phyloP scores from a whole-genome alignment of 345 rosid species.

The Cardamine resedifolia region DNA sequence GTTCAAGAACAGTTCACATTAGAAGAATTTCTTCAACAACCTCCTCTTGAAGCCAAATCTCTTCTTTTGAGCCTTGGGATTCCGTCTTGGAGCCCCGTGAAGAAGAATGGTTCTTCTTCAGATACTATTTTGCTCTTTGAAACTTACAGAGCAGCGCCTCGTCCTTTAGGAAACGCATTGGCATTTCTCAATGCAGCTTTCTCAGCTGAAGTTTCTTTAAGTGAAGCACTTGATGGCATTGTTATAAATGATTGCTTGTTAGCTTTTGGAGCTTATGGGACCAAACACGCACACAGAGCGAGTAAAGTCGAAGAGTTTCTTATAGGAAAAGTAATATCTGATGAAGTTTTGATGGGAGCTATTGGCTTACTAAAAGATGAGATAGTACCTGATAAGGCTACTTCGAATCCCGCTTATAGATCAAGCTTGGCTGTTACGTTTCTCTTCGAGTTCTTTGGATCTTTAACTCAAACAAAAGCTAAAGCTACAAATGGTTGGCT shows the following conservation, averaged over 20 bases:
- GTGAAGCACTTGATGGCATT: constrained; percentile 39
- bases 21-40: constrained; percentile 69
- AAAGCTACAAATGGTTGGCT: constrained; percentile 23
- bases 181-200: constrained; percentile 87
- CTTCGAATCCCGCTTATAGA: constrained; percentile 51
- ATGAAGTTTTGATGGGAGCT: constrained; percentile 56
- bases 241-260: constrained; percentile 51
- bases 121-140: constrained; percentile 52
- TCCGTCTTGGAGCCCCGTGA: constrained; percentile 31
- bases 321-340: constrained; percentile 51
- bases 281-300: constrained; percentile 69
- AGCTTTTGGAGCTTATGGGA: constrained; percentile 86
- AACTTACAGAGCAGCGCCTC: constrained; percentile 84
- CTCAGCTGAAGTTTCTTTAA: constrained; percentile 62
- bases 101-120: constrained; percentile 28
- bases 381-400: constrained; percentile 61
- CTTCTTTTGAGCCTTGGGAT: constrained; percentile 60
- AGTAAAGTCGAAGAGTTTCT: constrained; percentile 60
- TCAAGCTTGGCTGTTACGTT: constrained; percentile 79
- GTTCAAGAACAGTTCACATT: constrained; percentile 50
- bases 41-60: constrained; percentile 56
- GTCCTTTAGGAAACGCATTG: constrained; percentile 84
- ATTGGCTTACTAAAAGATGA: constrained; percentile 49
- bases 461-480: constrained; percentile 35
- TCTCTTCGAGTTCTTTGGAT: constrained; percentile 65